A percentile compares a stretch with the other conserved stretches of the same genome.
phyloP scores from a whole-genome alignment of 805 yeast genomes.

The Diddensiella caesifluorescens region DNA sequence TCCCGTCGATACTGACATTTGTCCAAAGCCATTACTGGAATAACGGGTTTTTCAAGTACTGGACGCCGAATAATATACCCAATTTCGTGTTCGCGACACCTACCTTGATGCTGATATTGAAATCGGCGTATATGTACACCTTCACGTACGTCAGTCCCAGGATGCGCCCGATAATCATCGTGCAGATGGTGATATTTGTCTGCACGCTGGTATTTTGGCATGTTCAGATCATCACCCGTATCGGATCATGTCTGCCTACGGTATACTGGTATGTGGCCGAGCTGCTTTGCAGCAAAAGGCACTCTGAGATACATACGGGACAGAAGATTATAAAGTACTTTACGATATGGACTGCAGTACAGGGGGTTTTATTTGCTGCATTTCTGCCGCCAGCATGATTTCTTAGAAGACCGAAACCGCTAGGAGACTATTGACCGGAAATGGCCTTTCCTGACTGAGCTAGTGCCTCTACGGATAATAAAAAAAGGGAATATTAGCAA shows the following conservation, averaged over 20 bases:
- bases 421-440: conserved; percentile 24
- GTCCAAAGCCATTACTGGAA: conserved; percentile 85
- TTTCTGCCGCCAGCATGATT: conserved; percentile 87
- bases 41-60: conserved; percentile 72
- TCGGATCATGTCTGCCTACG: conserved; percentile 71
- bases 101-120: conserved; percentile 42
- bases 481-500: too few relatives aligned
- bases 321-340: conserved; percentile 43
- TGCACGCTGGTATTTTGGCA: conserved; percentile 52
- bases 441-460: conserved; percentile 39
- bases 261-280: conserved; percentile 66
- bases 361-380: conserved; percentile 69
- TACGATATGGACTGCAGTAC: conserved; percentile 59
- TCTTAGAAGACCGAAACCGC: not conserved
- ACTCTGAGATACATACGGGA: conserved; percentile 27
- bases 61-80: conserved; percentile 78
- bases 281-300: conserved; percentile 25
- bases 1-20: conserved; percentile 61
- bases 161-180: conserved; percentile 34
- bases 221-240: conserved; percentile 78
- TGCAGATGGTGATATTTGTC: conserved; percentile 19
- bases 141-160: not conserved
- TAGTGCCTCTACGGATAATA: conserved; percentile 46
- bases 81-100: conserved; percentile 77
- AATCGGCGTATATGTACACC: conserved; percentile 22